Base-by-base conservation (phyloP, 2,329 filamentous ascomycete species). In the Alternaria sp. region DNA sequence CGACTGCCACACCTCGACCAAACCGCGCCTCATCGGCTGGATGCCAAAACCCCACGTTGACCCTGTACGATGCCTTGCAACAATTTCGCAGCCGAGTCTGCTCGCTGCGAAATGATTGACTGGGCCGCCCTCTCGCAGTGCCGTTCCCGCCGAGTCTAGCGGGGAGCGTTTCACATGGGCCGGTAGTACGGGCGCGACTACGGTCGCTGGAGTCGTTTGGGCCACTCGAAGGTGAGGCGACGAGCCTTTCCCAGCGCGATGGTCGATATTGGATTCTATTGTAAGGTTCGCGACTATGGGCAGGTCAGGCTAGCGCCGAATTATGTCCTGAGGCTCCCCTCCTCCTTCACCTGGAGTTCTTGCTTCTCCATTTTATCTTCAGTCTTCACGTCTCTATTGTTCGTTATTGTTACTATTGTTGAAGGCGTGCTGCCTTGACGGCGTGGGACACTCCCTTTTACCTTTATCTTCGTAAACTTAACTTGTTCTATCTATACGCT, bases 391-490 rank as follows among this genome's bases (percentile, higher is more conserved):
- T 73, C 71, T 66, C 66, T 73, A 73, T 78, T 75, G 73, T 78
- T 69, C 63, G 61, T 68, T 72, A 72, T 78, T 75, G 72, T 71
- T 78, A 68, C 71, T 79, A 78, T 80, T 82, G 79, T 76, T 47
- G 69, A 68, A 67, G 71, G 65, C 60, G 65, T 78, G 66, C 66
- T 68, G 75, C 79, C 75, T 78, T 76, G 66, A 68, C 74, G 75
- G 75, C 74, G 69, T 66, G 70, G 70, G 71, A 54, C 30, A 43
- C 67, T 57, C 65, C 53, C 61, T 63, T 63, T 67, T 59, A 73
- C 63, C 66, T 23, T 58, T 60, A 53, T 44, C 57, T 67, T 64
- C 46, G 21, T 60, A 60, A 61, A 55, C 60, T 57, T 59, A 44
- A 67, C 64, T 56, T 63, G 51, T 68, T 67, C 66, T 62, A 64